Conservation (phyloP, 1,284 basidiomycete genomes). For the Megacollybia platyphylla region DNA sequence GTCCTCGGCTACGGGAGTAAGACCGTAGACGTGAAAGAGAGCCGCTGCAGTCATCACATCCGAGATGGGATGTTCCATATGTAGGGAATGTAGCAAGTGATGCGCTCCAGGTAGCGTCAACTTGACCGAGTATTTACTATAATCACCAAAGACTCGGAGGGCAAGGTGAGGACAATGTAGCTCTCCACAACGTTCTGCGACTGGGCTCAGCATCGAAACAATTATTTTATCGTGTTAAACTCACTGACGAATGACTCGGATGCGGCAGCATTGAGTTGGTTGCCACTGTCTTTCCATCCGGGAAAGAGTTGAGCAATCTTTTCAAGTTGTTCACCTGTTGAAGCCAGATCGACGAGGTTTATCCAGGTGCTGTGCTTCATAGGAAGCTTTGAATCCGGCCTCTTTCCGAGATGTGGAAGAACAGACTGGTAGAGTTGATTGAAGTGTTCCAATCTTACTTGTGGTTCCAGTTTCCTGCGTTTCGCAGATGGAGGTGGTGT, state of each 20-base stretch:
- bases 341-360: slow-evolving; percentile 36
- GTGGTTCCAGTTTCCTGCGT: slow-evolving; percentile 10
- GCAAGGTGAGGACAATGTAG: slow-evolving; percentile 41
- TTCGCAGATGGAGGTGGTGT: neutral
- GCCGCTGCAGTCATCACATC: slow-evolving; percentile 34
- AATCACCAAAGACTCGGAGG: slow-evolving; percentile 46
- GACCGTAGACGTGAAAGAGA: slow-evolving; percentile 37
- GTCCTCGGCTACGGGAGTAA: slow-evolving; percentile 40
- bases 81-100: slow-evolving; percentile 37
- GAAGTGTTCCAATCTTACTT: slow-evolving; percentile 13
- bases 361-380: slow-evolving; percentile 25
- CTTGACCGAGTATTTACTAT: slow-evolving; percentile 42
- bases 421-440: slow-evolving; percentile 13
- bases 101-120: slow-evolving; percentile 41
- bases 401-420: slow-evolving; percentile 13
- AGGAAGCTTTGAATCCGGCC: slow-evolving; percentile 10
- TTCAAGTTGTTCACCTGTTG: slow-evolving; percentile 29
- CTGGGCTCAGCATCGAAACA: neutral
- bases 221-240: slow-evolving; percentile 13
- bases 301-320: slow-evolving; percentile 30
- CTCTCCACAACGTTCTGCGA: slow-evolving; percentile 44
- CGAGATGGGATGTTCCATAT: slow-evolving; percentile 29
- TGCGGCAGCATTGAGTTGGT: slow-evolving; percentile 20
- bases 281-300: slow-evolving; percentile 28
- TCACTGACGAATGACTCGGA: slow-evolving; percentile 35